Base-by-base conservation (phyloP, 2,329 filamentous ascomycete genomes). In the Alternaria ethzedia region DNA sequence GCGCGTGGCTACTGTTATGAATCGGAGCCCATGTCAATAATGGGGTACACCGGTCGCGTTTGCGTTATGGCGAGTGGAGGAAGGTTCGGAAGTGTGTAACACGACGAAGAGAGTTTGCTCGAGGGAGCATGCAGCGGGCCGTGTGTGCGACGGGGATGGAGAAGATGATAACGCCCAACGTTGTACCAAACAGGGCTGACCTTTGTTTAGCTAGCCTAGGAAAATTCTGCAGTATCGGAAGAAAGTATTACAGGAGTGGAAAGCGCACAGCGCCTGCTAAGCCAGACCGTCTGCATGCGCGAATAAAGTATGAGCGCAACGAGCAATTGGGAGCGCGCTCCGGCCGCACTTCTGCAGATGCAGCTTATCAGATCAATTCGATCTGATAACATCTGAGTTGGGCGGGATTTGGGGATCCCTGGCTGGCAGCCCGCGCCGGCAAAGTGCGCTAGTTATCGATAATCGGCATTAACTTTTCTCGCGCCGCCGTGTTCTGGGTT, bases 201-300 rank as follows among this genome's bases (percentile, higher is more conserved):
- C 67, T 72, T 74, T 73, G 62, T 60, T 73, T 77, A 75, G 74
- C 68, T 70, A 75, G 74, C 68, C 70, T 67, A 62, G 54, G 52
- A 59, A 61, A 68, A 73, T 67, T 69, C 64, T 75, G 72, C 62
- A 55, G 54, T 43, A 20, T 56, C 44, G 44, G 59, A 66, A 61
- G 45, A 61, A 70, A 55, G 56, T 62, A 59, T 63, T 54, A 65
- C 66, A 58, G 61, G 63, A 64, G 61, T 62, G 65, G 41, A 67
- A 70, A 65, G 62, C 65, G 67, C 63, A 64, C 65, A 64, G 59
- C 61, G 59, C 51, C 51, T 64, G 62, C 54, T 57, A 36, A 47
- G 60, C 44, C 65, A 56, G 49, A 52, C 63, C 57, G 25, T 52
- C 28, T 36, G 49, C 49, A 67, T 67, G 66, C 49, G 59, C 52